phyloP scores from a whole-genome alignment of 371 early-diverging fungal genomes.

The Apophysomyces trapeziformis region DNA sequence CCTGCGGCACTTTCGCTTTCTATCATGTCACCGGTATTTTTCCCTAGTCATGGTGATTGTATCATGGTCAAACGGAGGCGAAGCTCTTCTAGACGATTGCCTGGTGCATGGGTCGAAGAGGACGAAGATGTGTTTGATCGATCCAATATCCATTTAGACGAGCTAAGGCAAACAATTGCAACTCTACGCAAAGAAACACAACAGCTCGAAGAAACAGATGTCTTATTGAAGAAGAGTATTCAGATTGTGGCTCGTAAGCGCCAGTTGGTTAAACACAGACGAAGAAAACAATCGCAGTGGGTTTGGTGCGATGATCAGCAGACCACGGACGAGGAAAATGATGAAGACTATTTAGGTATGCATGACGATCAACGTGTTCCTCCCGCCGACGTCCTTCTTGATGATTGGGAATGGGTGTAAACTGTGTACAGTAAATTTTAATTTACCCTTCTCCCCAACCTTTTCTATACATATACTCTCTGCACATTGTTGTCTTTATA shows the following conservation, averaged over 20 bases:
- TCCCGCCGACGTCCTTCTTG: neutral
- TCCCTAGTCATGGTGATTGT: constrained; percentile 21
- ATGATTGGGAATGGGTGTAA: constrained; percentile 7
- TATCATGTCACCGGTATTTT: constrained; percentile 28
- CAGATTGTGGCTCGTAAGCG: constrained; percentile 44
- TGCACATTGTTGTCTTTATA: constrained; percentile 6
- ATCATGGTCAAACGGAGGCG: constrained; percentile 18
- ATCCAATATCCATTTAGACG: constrained; percentile 19
- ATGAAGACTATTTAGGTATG: neutral
- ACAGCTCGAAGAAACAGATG: constrained; percentile 42
- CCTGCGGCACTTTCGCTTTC: constrained; percentile 17
- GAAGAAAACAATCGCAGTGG: constrained; percentile 26
- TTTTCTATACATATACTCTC: constrained; percentile 4
- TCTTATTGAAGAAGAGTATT: constrained; percentile 49
- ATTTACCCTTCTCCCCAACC: neutral
- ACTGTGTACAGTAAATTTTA: constrained; percentile 2
- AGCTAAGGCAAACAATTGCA: constrained; percentile 40
- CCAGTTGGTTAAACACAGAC: constrained; percentile 28
- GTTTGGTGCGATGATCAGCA: constrained; percentile 26
- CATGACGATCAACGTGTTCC: constrained; percentile 4
- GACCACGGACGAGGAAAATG: constrained; percentile 4
- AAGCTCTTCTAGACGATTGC: constrained; percentile 19
- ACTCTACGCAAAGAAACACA: constrained; percentile 40
- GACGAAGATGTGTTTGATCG: constrained; percentile 19
- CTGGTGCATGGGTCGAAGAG: constrained; percentile 46